These are phyloP conservation scores for Cyathus striatus DNA, from an alignment of 768 basidiomycete species.

Conservation along the genomic window DNA sequence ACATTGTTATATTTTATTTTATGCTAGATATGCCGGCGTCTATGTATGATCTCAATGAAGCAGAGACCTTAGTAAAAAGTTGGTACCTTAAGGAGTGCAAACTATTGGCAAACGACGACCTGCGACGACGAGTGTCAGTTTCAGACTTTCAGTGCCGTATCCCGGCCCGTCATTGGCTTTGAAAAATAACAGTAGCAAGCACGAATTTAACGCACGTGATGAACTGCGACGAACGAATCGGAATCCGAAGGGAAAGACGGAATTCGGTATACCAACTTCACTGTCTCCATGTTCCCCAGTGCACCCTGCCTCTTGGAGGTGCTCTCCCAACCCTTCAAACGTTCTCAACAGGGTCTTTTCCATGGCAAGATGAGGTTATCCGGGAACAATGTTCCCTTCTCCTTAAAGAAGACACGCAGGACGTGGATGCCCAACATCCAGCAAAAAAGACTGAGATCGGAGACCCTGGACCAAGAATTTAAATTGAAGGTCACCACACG, in stretches of 20 bases:
- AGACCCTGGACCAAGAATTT: slow-evolving; percentile 51
- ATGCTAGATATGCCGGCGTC: too few species aligned
- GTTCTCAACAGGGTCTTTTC: slow-evolving; percentile 75
- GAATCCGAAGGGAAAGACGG: too few species aligned
- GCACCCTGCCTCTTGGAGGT: slow-evolving; percentile 24
- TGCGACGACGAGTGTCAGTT: neutral
- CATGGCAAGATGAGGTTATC: slow-evolving; percentile 76
- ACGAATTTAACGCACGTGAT: neutral
- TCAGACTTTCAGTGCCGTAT: neutral
- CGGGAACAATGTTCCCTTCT: slow-evolving; percentile 89
- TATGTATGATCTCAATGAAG: too few species aligned
- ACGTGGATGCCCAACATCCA: slow-evolving; percentile 90
- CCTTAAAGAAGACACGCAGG: slow-evolving; percentile 81
- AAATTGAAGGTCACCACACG: slow-evolving; percentile 70
- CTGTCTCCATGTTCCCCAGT: slow-evolving; percentile 19
- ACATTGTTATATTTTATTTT: too few species aligned
- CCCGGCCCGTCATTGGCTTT: neutral
- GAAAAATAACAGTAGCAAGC: neutral
- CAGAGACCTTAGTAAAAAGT: too few species aligned
- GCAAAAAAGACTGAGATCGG: slow-evolving; percentile 66
- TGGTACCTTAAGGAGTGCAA: too few species aligned
- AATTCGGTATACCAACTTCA: neutral
- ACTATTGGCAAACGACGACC: neutral
- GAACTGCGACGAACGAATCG: neutral
- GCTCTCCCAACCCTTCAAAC: slow-evolving; percentile 72